phyloP scores from a whole-genome alignment of 2,329 filamentous ascomycete species.

The Westerdykella ornata region DNA sequence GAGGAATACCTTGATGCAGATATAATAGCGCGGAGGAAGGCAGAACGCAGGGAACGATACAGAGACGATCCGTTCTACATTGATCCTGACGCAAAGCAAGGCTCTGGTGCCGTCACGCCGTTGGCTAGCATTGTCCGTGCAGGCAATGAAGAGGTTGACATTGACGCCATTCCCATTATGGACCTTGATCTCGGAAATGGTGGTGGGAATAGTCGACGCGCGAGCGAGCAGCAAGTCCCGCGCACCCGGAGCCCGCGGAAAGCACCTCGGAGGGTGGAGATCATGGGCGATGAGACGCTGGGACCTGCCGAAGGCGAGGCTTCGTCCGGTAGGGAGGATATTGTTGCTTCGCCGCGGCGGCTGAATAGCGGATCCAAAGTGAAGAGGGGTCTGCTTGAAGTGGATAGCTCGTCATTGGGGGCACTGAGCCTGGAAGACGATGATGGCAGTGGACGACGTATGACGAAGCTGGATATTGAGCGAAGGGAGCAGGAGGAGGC shows the following conservation, averaged over 20 bases:
- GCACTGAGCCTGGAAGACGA: slow-evolving; percentile 61
- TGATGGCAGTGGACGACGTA: slow-evolving; percentile 15
- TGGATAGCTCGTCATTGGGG: slow-evolving; percentile 78
- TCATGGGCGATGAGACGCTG: slow-evolving; percentile 45
- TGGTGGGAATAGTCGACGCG: slow-evolving; percentile 7
- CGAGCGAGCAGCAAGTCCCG: slow-evolving; percentile 15
- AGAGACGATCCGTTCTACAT: slow-evolving; percentile 97
- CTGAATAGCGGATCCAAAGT: slow-evolving; percentile 17
- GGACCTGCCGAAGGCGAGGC: slow-evolving; percentile 29
- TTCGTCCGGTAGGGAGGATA: slow-evolving; percentile 22
- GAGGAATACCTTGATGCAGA: slow-evolving; percentile 61
- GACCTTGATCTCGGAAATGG: slow-evolving; percentile 64
- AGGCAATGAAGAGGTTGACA: slow-evolving; percentile 65
- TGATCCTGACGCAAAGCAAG: slow-evolving; percentile 41
- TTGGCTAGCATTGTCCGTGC: slow-evolving; percentile 64
- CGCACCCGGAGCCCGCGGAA: slow-evolving; percentile 25
- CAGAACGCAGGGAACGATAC: slow-evolving; percentile 73
- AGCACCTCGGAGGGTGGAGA: slow-evolving; percentile 37
- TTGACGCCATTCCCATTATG: slow-evolving; percentile 95
- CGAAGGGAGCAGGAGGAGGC: slow-evolving; percentile 68
- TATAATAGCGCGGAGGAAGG: slow-evolving; percentile 65
- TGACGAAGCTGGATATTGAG: slow-evolving; percentile 52
- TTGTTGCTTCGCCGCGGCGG: slow-evolving; percentile 19
- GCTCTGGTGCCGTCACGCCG: slow-evolving; percentile 62
- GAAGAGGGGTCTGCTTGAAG: slow-evolving; percentile 67